These are phyloP conservation scores for Acacia acuminata DNA, from an alignment of 306 rosid genomes.

Conservation along the genomic window DNA sequence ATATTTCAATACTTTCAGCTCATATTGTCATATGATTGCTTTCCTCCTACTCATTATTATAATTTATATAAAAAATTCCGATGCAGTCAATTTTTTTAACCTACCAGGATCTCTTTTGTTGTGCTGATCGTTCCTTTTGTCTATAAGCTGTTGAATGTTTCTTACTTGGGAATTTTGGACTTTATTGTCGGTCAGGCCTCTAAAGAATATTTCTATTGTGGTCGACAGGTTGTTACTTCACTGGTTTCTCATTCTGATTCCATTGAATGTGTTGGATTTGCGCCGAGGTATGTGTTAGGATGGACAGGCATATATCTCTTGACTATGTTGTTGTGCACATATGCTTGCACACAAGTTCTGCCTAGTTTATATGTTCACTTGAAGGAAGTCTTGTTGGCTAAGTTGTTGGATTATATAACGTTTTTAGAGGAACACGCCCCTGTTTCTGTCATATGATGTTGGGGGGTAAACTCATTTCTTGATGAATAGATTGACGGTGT, in stretches of 20 bases:
- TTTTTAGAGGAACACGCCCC: neutral
- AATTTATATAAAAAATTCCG: neutral
- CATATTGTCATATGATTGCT: constrained; percentile 1
- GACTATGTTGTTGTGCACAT: constrained; percentile 18
- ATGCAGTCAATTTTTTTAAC: neutral
- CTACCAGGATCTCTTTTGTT: neutral
- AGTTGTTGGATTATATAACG: neutral
- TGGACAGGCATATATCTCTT: constrained; percentile 24
- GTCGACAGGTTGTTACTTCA: constrained; percentile 71
- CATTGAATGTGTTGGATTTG: constrained; percentile 72
- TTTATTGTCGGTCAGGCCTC: constrained; percentile 19
- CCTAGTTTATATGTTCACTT: neutral
- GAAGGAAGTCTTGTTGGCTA: neutral
- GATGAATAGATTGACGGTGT: neutral
- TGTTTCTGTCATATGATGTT: neutral
- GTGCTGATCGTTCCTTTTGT: constrained; percentile 21
- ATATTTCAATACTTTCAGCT: constrained; percentile 13
- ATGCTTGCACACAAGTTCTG: neutral
- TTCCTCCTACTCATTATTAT: neutral
- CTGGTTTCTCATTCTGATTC: constrained; percentile 71
- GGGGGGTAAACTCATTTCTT: neutral
- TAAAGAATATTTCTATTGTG: constrained; percentile 24
- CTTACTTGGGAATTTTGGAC: neutral
- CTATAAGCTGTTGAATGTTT: constrained; percentile 7
- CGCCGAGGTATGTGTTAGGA: constrained; percentile 60